These are phyloP conservation scores for Aspergillus calidoustus DNA, from an alignment of 2,329 filamentous ascomycete species.

Conservation along the genomic window DNA sequence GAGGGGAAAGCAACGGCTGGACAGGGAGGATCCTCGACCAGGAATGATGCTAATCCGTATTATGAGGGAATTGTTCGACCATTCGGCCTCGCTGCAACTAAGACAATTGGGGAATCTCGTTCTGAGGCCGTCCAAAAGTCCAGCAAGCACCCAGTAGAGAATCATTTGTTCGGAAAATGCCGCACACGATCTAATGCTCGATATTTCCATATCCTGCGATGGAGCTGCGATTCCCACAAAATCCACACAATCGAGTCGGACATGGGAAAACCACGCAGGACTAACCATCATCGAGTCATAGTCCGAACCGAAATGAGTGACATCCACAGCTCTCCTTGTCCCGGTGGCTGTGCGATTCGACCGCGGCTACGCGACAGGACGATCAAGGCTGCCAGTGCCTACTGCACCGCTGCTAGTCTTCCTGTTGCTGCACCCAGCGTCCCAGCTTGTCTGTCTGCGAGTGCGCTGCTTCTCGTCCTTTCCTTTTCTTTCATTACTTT, in stretches of 20 bases:
- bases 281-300: not conserved
- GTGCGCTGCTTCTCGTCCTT: not conserved
- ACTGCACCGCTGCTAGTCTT: not conserved
- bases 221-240: not conserved
- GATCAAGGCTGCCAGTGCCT: not conserved
- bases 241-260: not conserved
- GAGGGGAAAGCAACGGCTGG: not conserved
- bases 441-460: not conserved
- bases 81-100: conserved; percentile 20
- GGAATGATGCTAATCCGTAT: not conserved
- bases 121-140: conserved; percentile 6
- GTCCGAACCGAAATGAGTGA: not conserved
- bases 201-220: not conserved
- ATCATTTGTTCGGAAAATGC: conserved; percentile 15
- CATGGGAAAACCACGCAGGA: conserved; percentile 5
- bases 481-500: not conserved
- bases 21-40: conserved; percentile 6
- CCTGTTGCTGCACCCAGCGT: not conserved
- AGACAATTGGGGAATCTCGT: conserved; percentile 26
- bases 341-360: conserved; percentile 3
- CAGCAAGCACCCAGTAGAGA: not conserved
- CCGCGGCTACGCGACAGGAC: not conserved
- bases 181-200: conserved; percentile 5
- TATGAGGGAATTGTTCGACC: conserved; percentile 31
- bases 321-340: not conserved